Evolutionary conservation across 2,329 filamentous ascomycete species (phyloP).

Genomic region (Phialophora macrospora): DNA sequence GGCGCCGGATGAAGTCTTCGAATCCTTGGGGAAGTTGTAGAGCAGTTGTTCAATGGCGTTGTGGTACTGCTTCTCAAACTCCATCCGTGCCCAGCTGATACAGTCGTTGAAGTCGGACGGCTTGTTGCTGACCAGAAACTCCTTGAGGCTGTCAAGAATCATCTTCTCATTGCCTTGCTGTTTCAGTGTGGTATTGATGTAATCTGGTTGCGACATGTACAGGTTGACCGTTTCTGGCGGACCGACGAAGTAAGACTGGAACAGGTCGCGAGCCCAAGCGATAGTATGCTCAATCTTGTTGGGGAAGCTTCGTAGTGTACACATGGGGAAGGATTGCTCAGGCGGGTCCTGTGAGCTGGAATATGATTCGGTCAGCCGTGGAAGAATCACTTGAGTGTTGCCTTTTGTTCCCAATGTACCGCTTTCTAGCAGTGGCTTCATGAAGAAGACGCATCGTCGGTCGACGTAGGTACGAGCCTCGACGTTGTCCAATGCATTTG

Average conservation of each 20-base stretch:
- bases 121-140: slow-evolving; percentile 89
- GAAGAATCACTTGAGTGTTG: slow-evolving; percentile 95
- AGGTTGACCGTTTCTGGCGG: slow-evolving; percentile 92
- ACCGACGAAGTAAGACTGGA: slow-evolving; percentile 91
- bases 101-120: slow-evolving; percentile 94
- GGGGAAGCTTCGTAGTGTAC: slow-evolving; percentile 93
- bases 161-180: slow-evolving; percentile 95
- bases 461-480: slow-evolving; percentile 97
- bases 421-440: slow-evolving; percentile 92
- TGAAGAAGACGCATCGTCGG: slow-evolving; percentile 95
- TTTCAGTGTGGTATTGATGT: slow-evolving; percentile 83
- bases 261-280: slow-evolving; percentile 94
- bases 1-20: slow-evolving; percentile 82
- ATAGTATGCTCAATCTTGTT: slow-evolving; percentile 99
- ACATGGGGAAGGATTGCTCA: slow-evolving; percentile 99
- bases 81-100: slow-evolving; percentile 88
- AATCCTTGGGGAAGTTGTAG: slow-evolving; percentile 97
- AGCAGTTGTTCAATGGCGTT: slow-evolving; percentile 94
- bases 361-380: slow-evolving; percentile 91
- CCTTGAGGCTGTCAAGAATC: slow-evolving; percentile 85
- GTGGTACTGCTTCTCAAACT: slow-evolving; percentile 97
- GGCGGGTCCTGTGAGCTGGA: slow-evolving; percentile 96
- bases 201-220: slow-evolving; percentile 89
- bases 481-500: slow-evolving; percentile 96
- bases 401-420: slow-evolving; percentile 98